Evolutionary conservation across 192 early-diverging fungal species (phyloP).

Genomic region (Entophlyctis helioformis): DNA sequence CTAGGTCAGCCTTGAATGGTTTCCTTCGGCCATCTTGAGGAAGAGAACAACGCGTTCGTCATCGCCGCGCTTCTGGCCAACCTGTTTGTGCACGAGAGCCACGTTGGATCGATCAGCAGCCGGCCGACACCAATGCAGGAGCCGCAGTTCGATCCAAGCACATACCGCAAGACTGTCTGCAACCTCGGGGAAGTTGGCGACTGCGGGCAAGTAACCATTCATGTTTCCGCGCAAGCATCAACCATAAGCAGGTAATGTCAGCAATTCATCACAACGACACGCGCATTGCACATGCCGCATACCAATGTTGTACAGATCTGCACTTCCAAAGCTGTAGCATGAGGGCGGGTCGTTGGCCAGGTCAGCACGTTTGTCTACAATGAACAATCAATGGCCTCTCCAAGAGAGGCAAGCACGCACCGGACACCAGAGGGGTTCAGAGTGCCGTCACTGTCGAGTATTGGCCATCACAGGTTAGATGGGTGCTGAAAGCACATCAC

Average conservation of each 20-base stretch:
- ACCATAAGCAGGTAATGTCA: too few relatives aligned
- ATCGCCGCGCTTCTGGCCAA: conserved; percentile 74
- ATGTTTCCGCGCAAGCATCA: too few relatives aligned
- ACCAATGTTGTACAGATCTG: conserved; percentile 85
- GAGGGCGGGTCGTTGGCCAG: too few relatives aligned
- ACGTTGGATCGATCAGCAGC: neutral
- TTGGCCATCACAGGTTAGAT: conserved; percentile 18
- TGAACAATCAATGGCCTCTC: too few relatives aligned
- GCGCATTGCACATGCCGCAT: too few relatives aligned
- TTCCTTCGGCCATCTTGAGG: conserved; percentile 62
- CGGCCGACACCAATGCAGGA: neutral
- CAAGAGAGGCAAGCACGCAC: neutral
- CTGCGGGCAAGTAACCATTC: conserved; percentile 4
- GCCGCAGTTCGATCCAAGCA: neutral
- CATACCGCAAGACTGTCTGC: conserved; percentile 66
- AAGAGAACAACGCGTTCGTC: conserved; percentile 92
- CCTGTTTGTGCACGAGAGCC: too few relatives aligned
- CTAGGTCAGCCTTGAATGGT: conserved; percentile 47
- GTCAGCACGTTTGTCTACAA: too few relatives aligned
- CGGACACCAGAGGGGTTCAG: conserved; percentile 87
- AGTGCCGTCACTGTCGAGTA: conserved; percentile 55
- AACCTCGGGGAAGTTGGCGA: conserved; percentile 68
- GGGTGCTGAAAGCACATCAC: neutral
- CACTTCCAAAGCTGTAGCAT: conserved; percentile 59
- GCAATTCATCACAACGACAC: too few relatives aligned